Base-by-base conservation (phyloP, 768 basidiomycete genomes). In the Leccinum variicolor region DNA sequence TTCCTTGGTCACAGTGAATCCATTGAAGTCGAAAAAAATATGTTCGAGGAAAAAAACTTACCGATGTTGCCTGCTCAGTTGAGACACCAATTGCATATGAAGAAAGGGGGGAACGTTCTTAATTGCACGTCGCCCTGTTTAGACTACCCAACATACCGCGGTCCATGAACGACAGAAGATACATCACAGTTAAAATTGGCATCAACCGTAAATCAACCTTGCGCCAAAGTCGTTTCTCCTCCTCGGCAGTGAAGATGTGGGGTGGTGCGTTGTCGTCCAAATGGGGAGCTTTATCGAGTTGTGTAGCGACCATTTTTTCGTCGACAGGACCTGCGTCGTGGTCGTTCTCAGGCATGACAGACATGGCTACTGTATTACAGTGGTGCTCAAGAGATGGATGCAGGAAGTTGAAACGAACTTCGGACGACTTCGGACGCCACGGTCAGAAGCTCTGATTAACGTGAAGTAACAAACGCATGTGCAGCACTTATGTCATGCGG, bases 101-200 rank as follows among this genome's bases (percentile, higher is more conserved):
- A n/a, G n/a, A 41, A 41, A 41, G n/a, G 41, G 19, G 14, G 2
- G 28, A 46, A 48, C 13, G 4, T 1, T 21, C 5, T 52, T 10
- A 54, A 46, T 28, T 26, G n/a, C 1, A 9, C 15, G 19, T 5
- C 17, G n/a, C 6, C 8, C 2, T n/a, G 21, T 25, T 29, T 13
- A 26, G 21, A 49, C 13, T 15, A 26, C 11, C 34, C 13, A 9
- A 64, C 75, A 23, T 50, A 79, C 84, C 83, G 76, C 86, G 73
- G 66, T 89, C 87, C 67, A 87, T 72, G 69, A 86, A 87, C 4
- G 82, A 82, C 25, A 86, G 66, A 48, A 89, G 72, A 64, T 86
- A 87, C 76, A 87, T 81, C 47, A 84, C 57, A 3, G 79, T 71
- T 25, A 87, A 68, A 19, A 84, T 84, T 1, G 84, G 83, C 77